Evolutionary conservation across 2,329 filamentous ascomycete species (phyloP).

Genomic region (Spiromastix sp.): DNA sequence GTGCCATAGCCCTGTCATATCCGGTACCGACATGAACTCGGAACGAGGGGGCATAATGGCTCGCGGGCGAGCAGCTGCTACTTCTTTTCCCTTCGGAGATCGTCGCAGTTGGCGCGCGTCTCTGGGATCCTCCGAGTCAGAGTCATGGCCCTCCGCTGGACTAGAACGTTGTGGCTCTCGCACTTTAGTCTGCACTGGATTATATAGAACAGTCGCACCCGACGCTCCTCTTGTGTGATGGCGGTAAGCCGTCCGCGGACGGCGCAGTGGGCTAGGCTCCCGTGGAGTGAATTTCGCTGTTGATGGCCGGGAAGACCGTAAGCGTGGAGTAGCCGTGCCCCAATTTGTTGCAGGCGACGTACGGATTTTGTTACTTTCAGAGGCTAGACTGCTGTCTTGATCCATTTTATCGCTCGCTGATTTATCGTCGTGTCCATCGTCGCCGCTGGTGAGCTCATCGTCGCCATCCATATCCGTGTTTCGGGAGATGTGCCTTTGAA

Average conservation of each 20-base stretch:
- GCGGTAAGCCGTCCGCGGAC: conserved; percentile 29
- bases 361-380: background rate
- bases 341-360: conserved; percentile 8
- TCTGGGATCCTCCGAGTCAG: background rate
- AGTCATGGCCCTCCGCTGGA: background rate
- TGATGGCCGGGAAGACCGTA: conserved; percentile 29
- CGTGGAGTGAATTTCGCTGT: conserved; percentile 32
- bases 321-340: conserved; percentile 22
- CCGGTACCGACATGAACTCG: conserved; percentile 46
- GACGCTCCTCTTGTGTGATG: conserved; percentile 65
- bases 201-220: conserved; percentile 74
- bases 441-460: conserved; percentile 68
- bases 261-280: conserved; percentile 25
- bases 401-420: conserved; percentile 17
- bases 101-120: background rate
- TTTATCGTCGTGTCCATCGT: conserved; percentile 57
- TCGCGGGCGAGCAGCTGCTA: conserved; percentile 38
- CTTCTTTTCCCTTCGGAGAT: conserved; percentile 20
- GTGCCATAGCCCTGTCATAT: conserved; percentile 44
- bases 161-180: conserved; percentile 32
- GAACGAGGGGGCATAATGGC: conserved; percentile 43
- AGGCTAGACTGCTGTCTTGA: background rate
- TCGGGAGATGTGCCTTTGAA: conserved; percentile 36
- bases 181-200: conserved; percentile 47
- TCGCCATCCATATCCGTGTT: conserved; percentile 81